A percentile compares a stretch with the other conserved stretches of the same genome.
Evolutionary conservation across 2,329 filamentous ascomycete genomes (phyloP).

Genomic region (Aotearoamyces nothofagi): DNA sequence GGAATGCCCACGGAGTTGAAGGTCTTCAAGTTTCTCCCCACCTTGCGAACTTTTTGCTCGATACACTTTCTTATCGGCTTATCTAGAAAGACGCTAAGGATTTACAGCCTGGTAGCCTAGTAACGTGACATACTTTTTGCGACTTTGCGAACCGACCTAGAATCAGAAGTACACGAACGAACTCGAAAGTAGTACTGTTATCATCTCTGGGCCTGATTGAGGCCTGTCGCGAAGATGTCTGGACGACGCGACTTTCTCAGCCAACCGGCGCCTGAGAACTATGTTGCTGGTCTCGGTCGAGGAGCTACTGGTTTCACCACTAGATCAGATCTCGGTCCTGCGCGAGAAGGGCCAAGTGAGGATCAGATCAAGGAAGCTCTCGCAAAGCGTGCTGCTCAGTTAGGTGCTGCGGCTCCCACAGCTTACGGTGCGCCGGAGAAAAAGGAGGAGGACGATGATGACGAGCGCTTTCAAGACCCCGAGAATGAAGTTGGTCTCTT

Average conservation of each 20-base stretch:
- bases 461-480: constrained; percentile 80
- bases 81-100: no score
- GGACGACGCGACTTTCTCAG: constrained; percentile 70
- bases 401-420: constrained; percentile 56
- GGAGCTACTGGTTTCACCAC: constrained; percentile 98
- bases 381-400: constrained; percentile 77
- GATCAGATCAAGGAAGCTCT: constrained; percentile 98
- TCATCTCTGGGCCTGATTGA: no score
- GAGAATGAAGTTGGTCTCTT: constrained; percentile 96
- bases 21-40: no score
- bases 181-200: no score
- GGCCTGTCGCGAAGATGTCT: constrained; percentile 13
- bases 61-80: no score
- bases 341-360: constrained; percentile 86
- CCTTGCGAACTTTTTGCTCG: no score
- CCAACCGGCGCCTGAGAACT: constrained; percentile 74
- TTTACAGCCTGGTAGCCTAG: no score
- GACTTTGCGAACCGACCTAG: no score
- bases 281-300: constrained; percentile 91
- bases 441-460: constrained; percentile 49
- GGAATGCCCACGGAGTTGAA: no score
- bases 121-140: no score
- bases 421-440: constrained; percentile 47
- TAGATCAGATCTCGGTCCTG: constrained; percentile 87
- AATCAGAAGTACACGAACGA: no score